These are phyloP conservation scores for Pseudozyma hubeiensis DNA, from an alignment of 1,284 basidiomycete genomes.

Conservation along the genomic window DNA sequence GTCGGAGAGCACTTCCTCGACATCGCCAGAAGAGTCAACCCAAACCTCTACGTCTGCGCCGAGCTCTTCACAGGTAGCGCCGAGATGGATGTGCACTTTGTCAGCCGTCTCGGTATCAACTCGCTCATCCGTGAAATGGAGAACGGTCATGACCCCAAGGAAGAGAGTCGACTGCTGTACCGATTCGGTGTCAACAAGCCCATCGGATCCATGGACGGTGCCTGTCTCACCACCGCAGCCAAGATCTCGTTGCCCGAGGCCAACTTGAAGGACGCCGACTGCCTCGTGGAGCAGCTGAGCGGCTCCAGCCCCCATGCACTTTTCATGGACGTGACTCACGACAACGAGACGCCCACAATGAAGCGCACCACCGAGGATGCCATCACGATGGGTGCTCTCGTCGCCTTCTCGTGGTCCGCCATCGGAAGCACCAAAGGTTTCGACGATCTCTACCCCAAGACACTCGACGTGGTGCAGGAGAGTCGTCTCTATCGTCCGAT, in stretches of 20 bases:
- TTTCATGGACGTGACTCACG: conserved; percentile 66
- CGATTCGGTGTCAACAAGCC: conserved; percentile 65
- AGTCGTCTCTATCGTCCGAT: conserved; percentile 52
- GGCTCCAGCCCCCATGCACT: conserved; percentile 63
- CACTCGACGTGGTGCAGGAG: conserved; percentile 59
- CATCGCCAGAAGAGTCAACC: conserved; percentile 85
- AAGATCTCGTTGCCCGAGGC: conserved; percentile 72
- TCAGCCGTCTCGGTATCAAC: conserved; percentile 64
- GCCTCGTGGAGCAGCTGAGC: conserved; percentile 50
- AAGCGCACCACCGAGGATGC: conserved; percentile 64
- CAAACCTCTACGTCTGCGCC: conserved; percentile 92
- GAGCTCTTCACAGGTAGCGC: conserved; percentile 96
- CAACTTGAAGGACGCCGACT: conserved; percentile 30
- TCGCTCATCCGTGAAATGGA: conserved; percentile 65
- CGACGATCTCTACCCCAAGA: conserved; percentile 62
- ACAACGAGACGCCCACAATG: conserved; percentile 63
- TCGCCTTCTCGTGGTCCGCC: conserved; percentile 64
- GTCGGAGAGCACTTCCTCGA: conserved; percentile 94
- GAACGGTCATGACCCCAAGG: conserved; percentile 63
- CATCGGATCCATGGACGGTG: conserved; percentile 62
- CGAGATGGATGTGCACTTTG: conserved; percentile 75
- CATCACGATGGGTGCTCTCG: conserved; percentile 64
- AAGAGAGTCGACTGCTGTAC: conserved; percentile 62
- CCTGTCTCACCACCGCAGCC: conserved; percentile 45
- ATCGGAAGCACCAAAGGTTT: conserved; percentile 64